Evolutionary conservation across 805 yeast species (phyloP).

Genomic region (Hemisphaericaspora nanyangensis): DNA sequence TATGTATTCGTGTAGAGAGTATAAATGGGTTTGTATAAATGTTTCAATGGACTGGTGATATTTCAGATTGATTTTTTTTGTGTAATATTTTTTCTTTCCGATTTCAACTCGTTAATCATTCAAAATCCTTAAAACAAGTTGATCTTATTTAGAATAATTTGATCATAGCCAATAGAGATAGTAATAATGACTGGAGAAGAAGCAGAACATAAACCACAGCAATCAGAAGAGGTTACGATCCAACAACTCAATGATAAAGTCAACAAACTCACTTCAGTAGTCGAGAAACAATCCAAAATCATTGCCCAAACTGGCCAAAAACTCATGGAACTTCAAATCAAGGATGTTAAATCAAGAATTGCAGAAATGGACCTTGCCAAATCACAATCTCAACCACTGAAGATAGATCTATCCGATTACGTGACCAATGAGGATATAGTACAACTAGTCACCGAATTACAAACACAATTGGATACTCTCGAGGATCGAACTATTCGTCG

Average conservation of each 20-base stretch:
- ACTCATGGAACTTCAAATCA: slow-evolving; percentile 63
- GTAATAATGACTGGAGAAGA: no score
- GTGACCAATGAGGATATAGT: slow-evolving; percentile 82
- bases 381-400: slow-evolving; percentile 5
- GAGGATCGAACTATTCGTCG: slow-evolving; percentile 79
- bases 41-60: no score
- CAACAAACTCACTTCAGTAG: slow-evolving; percentile 46
- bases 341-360: slow-evolving; percentile 43
- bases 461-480: slow-evolving; percentile 74
- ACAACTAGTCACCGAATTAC: slow-evolving; percentile 84
- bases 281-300: slow-evolving; percentile 61
- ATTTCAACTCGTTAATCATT: no score
- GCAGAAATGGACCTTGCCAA: slow-evolving; percentile 15
- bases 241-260: slow-evolving; percentile 43
- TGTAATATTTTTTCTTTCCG: no score
- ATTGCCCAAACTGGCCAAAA: slow-evolving; percentile 79
- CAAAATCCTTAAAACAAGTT: no score
- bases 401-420: slow-evolving; percentile 49
- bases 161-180: no score
- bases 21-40: no score
- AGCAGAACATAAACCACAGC: no score
- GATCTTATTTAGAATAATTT: no score
- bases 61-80: no score
- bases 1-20: no score
- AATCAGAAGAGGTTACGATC: slow-evolving; percentile 5